Evolutionary conservation across 2,329 filamentous ascomycete species (phyloP).

Genomic region (Diaporthe vaccinii): DNA sequence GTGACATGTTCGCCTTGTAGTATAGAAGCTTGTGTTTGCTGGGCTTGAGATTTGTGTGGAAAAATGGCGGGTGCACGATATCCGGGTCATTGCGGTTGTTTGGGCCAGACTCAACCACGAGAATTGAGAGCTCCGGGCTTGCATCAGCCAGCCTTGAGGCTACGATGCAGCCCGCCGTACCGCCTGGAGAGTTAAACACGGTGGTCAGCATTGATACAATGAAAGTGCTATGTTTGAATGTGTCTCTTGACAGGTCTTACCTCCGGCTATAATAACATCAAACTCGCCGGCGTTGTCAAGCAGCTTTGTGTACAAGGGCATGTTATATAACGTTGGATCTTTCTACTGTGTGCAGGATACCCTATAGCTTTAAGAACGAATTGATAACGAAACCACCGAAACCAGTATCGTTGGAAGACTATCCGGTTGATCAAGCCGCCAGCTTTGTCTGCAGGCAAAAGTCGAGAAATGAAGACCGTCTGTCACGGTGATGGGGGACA

Average conservation of each 20-base stretch:
- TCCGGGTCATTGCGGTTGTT: conserved; percentile 65
- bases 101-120: conserved; percentile 67
- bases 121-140: conserved; percentile 62
- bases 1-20: conserved; percentile 61
- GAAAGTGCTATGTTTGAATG: too few species aligned
- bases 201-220: background rate
- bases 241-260: conserved; percentile 29
- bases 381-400: too few species aligned
- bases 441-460: background rate
- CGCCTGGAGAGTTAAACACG: conserved; percentile 49
- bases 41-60: conserved; percentile 60
- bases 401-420: background rate
- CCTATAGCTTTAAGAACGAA: too few species aligned
- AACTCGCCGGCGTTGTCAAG: conserved; percentile 52
- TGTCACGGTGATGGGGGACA: too few species aligned
- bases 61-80: conserved; percentile 64
- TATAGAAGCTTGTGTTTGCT: conserved; percentile 59
- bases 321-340: background rate
- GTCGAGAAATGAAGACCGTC: background rate
- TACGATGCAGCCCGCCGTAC: conserved; percentile 63
- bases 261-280: conserved; percentile 56
- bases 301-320: conserved; percentile 41
- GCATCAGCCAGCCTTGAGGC: conserved; percentile 65
- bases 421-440: background rate
- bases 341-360: too few species aligned